Percentiles rank a stretch among this genome's conserved stretches.
phyloP scores from a whole-genome alignment of 202 grass and related monocot genomes.

The Carex sylvatica region DNA sequence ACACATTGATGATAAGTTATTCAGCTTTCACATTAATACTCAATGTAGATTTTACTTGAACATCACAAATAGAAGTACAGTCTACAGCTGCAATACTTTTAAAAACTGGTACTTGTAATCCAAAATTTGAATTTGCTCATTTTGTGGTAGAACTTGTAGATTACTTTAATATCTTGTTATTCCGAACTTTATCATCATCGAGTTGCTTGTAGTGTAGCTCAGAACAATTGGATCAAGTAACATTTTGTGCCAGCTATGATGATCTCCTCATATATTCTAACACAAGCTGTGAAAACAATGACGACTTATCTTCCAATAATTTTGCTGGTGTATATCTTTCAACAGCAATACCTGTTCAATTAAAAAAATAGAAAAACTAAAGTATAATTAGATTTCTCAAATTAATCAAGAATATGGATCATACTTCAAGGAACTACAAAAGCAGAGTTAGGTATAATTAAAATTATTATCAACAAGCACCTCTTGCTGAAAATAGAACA shows the following conservation, averaged over 20 bases:
- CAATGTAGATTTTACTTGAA: too few species aligned
- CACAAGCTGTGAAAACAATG: conserved; percentile 80
- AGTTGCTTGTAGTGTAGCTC: background rate
- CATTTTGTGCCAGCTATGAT: conserved; percentile 12
- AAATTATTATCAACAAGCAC: background rate
- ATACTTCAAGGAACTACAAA: background rate
- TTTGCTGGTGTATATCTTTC: conserved; percentile 57
- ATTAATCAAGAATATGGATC: background rate
- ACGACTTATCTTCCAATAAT: conserved; percentile 69
- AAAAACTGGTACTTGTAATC: too few species aligned
- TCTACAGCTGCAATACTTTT: background rate
- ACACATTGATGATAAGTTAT: too few species aligned
- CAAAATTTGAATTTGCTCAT: background rate
- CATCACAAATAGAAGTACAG: background rate
- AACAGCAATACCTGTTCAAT: conserved; percentile 55
- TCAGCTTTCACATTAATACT: too few species aligned
- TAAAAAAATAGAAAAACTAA: background rate
- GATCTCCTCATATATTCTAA: conserved; percentile 78
- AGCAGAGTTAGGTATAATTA: background rate
- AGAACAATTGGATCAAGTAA: background rate
- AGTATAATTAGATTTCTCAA: background rate
- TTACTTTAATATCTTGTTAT: background rate
- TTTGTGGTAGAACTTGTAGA: background rate
- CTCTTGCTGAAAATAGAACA: background rate
- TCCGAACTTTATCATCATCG: background rate